Percentiles rank a stretch among this genome's conserved stretches.
phyloP scores from a whole-genome alignment of 140 eudicot genomes.

The Erigeron philadelphicus region DNA sequence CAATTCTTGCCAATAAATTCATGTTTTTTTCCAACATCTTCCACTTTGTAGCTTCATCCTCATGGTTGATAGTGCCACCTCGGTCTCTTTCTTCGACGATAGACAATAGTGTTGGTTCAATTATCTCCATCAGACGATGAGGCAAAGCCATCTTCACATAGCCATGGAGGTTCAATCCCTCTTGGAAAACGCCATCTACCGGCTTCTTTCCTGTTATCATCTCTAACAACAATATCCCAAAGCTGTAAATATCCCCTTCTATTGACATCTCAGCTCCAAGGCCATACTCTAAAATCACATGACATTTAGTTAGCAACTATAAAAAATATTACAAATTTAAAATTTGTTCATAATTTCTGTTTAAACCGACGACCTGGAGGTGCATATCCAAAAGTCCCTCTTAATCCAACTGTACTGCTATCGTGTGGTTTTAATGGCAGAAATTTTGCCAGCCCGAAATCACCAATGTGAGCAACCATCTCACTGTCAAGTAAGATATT shows the following conservation, averaged over 20 bases:
- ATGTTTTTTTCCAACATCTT: not conserved
- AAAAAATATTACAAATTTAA: not conserved
- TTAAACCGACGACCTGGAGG: constrained; percentile 26
- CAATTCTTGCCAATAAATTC: constrained; percentile 21
- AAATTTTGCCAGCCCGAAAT: not conserved
- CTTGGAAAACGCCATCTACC: constrained; percentile 27
- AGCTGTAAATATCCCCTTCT: no score
- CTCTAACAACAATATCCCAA: not conserved
- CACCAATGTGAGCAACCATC: no score
- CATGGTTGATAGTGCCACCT: not conserved
- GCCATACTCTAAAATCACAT: constrained; percentile 33
- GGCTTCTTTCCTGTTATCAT: constrained; percentile 37
- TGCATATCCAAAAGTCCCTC: constrained; percentile 39
- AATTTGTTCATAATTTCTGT: not conserved
- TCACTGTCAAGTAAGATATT: no score
- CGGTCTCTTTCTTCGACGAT: not conserved
- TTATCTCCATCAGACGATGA: constrained; percentile 12
- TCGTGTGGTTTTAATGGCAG: constrained; percentile 27
- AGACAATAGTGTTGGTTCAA: constrained; percentile 21
- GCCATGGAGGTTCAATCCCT: constrained; percentile 32
- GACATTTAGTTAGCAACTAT: not conserved
- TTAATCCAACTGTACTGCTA: constrained; percentile 30
- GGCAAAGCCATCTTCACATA: constrained; percentile 27
- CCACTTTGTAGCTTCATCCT: not conserved
- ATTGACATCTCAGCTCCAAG: constrained; percentile 20